These are phyloP conservation scores for Heterobasidion irregulare DNA, from an alignment of 1,284 basidiomycete species.

Conservation along the genomic window DNA sequence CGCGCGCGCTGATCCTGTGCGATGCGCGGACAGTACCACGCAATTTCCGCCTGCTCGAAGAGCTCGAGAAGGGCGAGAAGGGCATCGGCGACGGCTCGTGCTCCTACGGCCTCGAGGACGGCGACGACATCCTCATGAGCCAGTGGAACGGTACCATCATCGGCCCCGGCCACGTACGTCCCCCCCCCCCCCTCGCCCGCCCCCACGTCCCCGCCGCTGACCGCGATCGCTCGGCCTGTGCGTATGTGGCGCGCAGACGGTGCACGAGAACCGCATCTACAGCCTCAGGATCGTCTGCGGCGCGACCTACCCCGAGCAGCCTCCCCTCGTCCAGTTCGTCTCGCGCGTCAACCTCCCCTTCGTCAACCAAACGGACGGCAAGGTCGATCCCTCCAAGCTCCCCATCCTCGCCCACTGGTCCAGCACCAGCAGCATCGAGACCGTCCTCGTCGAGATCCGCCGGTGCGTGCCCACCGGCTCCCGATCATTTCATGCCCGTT, in stretches of 20 bases:
- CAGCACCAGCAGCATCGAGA: slow-evolving; percentile 75
- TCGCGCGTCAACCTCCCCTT: slow-evolving; percentile 96
- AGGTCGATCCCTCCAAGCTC: slow-evolving; percentile 69
- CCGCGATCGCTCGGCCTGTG: slow-evolving; percentile 2
- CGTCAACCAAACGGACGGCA: slow-evolving; percentile 70
- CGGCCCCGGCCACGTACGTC: slow-evolving; percentile 88
- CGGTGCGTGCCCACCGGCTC: slow-evolving; percentile 42
- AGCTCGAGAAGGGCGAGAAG: slow-evolving; percentile 99
- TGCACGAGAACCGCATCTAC: slow-evolving; percentile 99
- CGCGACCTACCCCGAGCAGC: slow-evolving; percentile 73
- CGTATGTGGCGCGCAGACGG: slow-evolving; percentile 47
- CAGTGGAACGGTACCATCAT: slow-evolving; percentile 99
- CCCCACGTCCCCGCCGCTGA: slow-evolving; percentile 10
- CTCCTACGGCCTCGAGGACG: slow-evolving; percentile 89
- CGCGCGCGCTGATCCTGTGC: background rate
- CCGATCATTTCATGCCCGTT: background rate
- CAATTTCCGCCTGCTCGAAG: slow-evolving; percentile 93
- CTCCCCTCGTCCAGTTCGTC: slow-evolving; percentile 78
- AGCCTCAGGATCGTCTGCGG: slow-evolving; percentile 89
- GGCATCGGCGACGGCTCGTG: slow-evolving; percentile 97
- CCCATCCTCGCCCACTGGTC: slow-evolving; percentile 70
- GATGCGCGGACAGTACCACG: slow-evolving; percentile 65
- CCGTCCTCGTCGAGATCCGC: slow-evolving; percentile 83
- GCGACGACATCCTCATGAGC: slow-evolving; percentile 94
- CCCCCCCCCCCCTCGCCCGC: background rate